Evolutionary conservation across 371 early-diverging fungal species (phyloP).

Genomic region (Massospora cicadina): DNA sequence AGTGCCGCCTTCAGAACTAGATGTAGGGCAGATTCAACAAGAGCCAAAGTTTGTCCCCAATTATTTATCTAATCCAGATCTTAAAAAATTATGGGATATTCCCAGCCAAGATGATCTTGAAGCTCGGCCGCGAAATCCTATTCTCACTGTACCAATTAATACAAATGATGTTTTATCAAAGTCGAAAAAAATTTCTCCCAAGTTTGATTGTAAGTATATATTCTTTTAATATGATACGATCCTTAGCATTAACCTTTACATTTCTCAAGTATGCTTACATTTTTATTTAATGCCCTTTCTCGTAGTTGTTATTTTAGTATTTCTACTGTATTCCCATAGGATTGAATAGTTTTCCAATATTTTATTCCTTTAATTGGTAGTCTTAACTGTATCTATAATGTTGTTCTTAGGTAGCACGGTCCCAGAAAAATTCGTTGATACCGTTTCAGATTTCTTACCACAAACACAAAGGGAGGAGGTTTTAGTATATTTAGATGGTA

Average conservation of each 20-base stretch:
- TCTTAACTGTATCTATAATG: too few species aligned
- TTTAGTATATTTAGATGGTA: background rate
- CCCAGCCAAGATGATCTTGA: background rate
- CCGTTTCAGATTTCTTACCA: background rate
- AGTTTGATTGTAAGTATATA: background rate
- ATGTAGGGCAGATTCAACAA: background rate
- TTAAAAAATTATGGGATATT: background rate
- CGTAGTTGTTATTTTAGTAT: background rate
- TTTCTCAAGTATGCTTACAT: background rate
- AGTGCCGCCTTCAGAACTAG: background rate
- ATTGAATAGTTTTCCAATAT: too few species aligned
- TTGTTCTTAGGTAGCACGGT: background rate
- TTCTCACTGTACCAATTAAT: background rate
- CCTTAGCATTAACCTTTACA: background rate
- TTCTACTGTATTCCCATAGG: background rate
- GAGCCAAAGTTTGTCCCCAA: background rate
- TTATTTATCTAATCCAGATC: background rate
- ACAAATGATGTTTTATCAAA: background rate
- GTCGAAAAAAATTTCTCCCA: background rate
- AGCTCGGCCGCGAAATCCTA: background rate
- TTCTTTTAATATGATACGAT: too few species aligned
- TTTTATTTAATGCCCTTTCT: too few species aligned
- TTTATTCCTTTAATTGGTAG: too few species aligned
- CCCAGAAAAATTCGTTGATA: background rate
- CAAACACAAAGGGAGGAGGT: background rate